Base-by-base conservation (phyloP, 257 asterid genomes). In the Scutellaria barbata region DNA sequence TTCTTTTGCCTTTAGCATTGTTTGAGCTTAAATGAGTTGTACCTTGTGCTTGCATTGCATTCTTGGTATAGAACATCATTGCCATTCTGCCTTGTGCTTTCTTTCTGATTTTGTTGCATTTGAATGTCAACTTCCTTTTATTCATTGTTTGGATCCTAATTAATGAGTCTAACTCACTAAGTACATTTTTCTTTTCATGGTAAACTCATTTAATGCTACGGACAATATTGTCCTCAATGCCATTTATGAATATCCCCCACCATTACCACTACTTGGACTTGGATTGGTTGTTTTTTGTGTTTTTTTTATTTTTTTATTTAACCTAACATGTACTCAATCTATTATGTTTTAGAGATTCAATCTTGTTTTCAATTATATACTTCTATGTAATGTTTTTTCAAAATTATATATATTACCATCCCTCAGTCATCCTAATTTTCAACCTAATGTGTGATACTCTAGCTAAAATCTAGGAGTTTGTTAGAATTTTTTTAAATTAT, bases 171-270 rank as follows among this genome's bases (percentile, higher is more conserved):
- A 30, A 30, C 35, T 30, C 35, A 30, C 35, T 30, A 33, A 56
- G 77, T 58, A 43, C 60, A 43, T 16, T 11, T 76, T 79, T 69
- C 83, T 73, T 45, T 79, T 69, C 64, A 73, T 52, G 78, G 83
- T 56, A 69, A 73, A 1, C 63, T 14, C 79, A 82, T 73, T 82
- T 69, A 82, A 69, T 79, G 84, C 71, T 53, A 35, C 17, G 66
- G 55, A 72, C 50, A 41, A 43, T 30, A 72, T 69, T 68, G 80
- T 70, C 80, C 74, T 58, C 42, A 59, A 55, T 9, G 0, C 5
- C 71, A 68, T 65, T 59, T 33, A 79, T 64, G 48, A 22, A 50
- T 14, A 35, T 43, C 39, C 35, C 35, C 37, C 9, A 40, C 17
- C 41, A 47, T 71, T 42, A n/a, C 14, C 35, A 30, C 35, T 2